Evolutionary conservation across 495 filamentous ascomycete genomes (phyloP).

Genomic region (Mytilinidion resinicola): DNA sequence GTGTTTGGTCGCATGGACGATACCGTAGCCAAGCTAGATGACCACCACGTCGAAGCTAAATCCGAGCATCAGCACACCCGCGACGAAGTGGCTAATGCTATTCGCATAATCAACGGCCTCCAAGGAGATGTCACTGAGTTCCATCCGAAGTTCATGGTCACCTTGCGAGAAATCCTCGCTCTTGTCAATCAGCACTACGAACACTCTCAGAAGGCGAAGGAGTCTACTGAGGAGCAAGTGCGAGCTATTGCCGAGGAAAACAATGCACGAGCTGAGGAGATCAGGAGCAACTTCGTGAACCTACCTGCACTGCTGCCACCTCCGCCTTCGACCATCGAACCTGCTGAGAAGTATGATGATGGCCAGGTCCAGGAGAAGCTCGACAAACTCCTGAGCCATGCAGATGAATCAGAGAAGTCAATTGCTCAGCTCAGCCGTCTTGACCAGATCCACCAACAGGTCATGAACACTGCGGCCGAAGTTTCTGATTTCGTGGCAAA

Average conservation of each 20-base stretch:
- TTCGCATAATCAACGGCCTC: constrained; percentile 65
- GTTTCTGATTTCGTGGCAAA: constrained; percentile 77
- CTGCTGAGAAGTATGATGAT: constrained; percentile 51
- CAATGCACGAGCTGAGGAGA: constrained; percentile 40
- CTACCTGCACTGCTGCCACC: constrained; percentile 44
- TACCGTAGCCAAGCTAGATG: constrained; percentile 68
- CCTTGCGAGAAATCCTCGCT: constrained; percentile 73
- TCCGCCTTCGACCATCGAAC: constrained; percentile 38
- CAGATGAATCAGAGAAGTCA: constrained; percentile 45
- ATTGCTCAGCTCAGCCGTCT: constrained; percentile 65
- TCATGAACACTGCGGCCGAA: constrained; percentile 76
- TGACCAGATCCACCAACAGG: constrained; percentile 82
- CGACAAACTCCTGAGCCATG: constrained; percentile 67
- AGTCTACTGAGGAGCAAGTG: constrained; percentile 29
- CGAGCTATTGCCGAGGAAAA: constrained; percentile 28
- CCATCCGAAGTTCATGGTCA: constrained; percentile 76
- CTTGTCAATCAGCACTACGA: constrained; percentile 79
- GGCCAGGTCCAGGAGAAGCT: constrained; percentile 69
- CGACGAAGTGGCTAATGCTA: constrained; percentile 64
- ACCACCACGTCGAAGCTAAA: constrained; percentile 63
- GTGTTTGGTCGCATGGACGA: constrained; percentile 74
- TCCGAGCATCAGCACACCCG: constrained; percentile 70
- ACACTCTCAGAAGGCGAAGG: constrained; percentile 48
- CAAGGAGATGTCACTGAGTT: constrained; percentile 70
- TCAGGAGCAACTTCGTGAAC: constrained; percentile 47